Evolutionary conservation across 2,329 filamentous ascomycete species (phyloP).

Genomic region (Ceratocystiopsis brevicomis): DNA sequence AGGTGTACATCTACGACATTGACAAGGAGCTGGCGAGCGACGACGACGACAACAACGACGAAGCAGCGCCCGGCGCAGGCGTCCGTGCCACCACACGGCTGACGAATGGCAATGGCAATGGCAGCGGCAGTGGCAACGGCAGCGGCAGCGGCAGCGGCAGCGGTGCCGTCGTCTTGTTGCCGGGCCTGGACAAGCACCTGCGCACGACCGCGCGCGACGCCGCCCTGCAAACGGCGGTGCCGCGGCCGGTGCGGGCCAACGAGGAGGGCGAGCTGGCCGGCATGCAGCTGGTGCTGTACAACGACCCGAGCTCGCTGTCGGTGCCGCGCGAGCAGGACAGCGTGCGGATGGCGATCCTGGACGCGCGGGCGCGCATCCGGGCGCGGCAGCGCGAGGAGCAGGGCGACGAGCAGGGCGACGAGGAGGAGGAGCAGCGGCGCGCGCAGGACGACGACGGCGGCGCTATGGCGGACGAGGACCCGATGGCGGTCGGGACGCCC

Average conservation of each 20-base stretch:
- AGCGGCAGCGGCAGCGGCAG: constrained; percentile 10
- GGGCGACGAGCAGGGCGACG: constrained; percentile 15
- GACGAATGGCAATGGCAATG: constrained; percentile 8
- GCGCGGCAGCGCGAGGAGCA: constrained; percentile 32
- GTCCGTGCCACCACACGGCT: no score
- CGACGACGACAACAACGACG: constrained; percentile 16
- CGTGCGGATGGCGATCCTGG: constrained; percentile 67
- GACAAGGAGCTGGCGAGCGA: constrained; percentile 63
- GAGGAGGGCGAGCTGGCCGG: constrained; percentile 34
- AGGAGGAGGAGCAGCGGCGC: constrained; percentile 26
- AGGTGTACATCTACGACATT: constrained; percentile 78
- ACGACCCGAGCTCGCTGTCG: constrained; percentile 55
- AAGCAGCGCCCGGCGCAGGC: no score
- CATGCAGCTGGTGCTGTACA: constrained; percentile 70
- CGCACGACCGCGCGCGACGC: constrained; percentile 20
- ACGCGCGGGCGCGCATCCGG: constrained; percentile 50
- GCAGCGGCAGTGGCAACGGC: constrained; percentile 17
- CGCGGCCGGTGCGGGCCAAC: constrained; percentile 37
- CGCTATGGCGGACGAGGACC: neutral
- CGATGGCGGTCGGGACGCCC: constrained; percentile 3
- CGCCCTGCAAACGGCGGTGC: constrained; percentile 1
- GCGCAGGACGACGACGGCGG: constrained; percentile 11
- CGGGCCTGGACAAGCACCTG: constrained; percentile 71
- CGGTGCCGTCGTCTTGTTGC: constrained; percentile 55
- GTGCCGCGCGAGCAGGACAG: constrained; percentile 57